phyloP scores from a whole-genome alignment of 257 asterid species.

The Sherardia arvensis region DNA sequence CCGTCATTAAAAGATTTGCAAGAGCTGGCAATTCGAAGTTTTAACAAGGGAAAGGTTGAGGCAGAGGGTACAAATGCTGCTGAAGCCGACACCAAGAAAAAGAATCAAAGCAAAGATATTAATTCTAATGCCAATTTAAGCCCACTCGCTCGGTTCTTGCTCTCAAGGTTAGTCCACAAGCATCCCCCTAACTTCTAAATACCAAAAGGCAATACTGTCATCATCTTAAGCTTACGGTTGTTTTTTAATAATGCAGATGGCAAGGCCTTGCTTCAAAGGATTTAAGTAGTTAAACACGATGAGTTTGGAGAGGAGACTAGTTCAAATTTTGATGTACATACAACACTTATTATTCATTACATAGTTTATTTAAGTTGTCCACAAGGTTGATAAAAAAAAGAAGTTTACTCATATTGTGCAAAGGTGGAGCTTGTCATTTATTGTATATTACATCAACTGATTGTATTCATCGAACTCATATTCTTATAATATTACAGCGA shows the following conservation, averaged over 20 bases:
- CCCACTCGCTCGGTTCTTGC: constrained; percentile 96
- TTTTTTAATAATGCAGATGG: constrained; percentile 66
- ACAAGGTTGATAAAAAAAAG: no score
- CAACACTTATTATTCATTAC: constrained; percentile 10
- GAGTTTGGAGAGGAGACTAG: constrained; percentile 15
- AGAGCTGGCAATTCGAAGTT: constrained; percentile 63
- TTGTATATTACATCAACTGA: background rate
- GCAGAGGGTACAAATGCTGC: constrained; percentile 30
- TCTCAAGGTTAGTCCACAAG: constrained; percentile 67
- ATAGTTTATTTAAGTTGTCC: constrained; percentile 25
- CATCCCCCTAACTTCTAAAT: background rate
- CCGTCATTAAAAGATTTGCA: constrained; percentile 72
- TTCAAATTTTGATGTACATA: constrained; percentile 39
- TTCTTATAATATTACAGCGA: background rate
- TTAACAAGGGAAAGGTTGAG: constrained; percentile 53
- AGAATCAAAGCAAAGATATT: constrained; percentile 59
- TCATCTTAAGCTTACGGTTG: background rate
- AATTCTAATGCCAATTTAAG: constrained; percentile 75
- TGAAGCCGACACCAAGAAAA: constrained; percentile 60
- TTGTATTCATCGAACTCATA: background rate
- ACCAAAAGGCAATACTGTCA: background rate
- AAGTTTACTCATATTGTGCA: no score
- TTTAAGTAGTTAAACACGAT: constrained; percentile 41
- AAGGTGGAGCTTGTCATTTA: constrained; percentile 1
- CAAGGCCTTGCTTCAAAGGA: constrained; percentile 82